Conservation (phyloP, 768 basidiomycete genomes). For the Pisolithus marmoratus region DNA sequence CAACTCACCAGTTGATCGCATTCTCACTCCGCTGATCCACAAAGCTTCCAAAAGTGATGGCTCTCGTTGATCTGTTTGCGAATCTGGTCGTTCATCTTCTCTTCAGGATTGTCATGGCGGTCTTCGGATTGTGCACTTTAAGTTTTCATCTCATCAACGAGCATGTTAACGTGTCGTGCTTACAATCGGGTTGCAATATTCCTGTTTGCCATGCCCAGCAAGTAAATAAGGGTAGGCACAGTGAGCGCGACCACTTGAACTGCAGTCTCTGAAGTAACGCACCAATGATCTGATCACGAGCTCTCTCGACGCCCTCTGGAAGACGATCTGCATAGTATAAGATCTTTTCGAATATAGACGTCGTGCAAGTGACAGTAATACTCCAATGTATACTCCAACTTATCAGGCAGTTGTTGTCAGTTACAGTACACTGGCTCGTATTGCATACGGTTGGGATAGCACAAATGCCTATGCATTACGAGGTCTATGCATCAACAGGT, state of each 20-base stretch:
- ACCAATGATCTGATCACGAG: conserved; percentile 34
- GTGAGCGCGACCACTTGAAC: neutral
- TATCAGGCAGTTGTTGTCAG: no score
- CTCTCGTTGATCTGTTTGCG: conserved; percentile 66
- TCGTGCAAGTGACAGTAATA: conserved; percentile 15
- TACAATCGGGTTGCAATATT: conserved; percentile 30
- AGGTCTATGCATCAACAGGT: no score
- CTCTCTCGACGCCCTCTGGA: conserved; percentile 33
- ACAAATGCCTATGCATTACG: no score
- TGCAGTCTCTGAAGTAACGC: neutral
- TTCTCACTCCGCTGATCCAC: conserved; percentile 66
- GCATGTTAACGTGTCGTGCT: conserved; percentile 5
- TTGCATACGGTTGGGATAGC: no score
- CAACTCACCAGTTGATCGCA: conserved; percentile 68
- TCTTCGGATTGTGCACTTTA: conserved; percentile 19
- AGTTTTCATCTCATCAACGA: no score
- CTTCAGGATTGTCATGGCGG: conserved; percentile 73
- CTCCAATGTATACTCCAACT: no score
- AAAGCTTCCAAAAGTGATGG: conserved; percentile 86
- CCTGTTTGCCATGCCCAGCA: conserved; percentile 17
- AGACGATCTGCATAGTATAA: conserved; percentile 30
- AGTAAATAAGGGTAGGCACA: neutral
- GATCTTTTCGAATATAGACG: conserved; percentile 38
- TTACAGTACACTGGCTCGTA: no score
- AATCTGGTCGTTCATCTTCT: conserved; percentile 64